Base-by-base conservation (phyloP, 331 rosid genomes). In the Cydonia oblonga region DNA sequence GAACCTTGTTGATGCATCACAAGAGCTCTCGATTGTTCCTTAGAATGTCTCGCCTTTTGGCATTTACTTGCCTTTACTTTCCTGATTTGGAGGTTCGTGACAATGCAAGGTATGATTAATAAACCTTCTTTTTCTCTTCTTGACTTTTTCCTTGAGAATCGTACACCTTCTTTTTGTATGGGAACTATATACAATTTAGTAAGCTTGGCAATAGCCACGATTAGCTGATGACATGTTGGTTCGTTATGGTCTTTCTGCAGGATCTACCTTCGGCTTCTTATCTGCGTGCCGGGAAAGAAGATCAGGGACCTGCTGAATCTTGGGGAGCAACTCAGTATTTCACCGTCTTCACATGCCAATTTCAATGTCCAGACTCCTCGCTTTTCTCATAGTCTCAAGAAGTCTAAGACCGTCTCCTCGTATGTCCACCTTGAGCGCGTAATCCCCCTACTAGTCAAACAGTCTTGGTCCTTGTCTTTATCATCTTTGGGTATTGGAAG, bases 81-180 rank as follows among this genome's bases (percentile, higher is more conserved):
- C 98, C 97, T 74, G 98, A 93, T 84, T 69, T 93, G 87, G 98
- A 93, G 83, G 89, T 88, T 72, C 97, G 98, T 40, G 98, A 93
- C 76, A 91, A 84, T 87, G 90, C 98, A 71, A 93, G 97, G 98
- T 93, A 87, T 70, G 68, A 32, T 51, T 32, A 65, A 62, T 38
- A 67, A 64, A 66, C 68, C 29, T 60, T n/a, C 38, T 40, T 61
- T 64, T 60, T 24, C 71, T 56, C 61, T 46, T 58, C 22, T 67
- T 25, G 44, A 66, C 22, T 53, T 7, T 49, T 4, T 30, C n/a
- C 5, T 66, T 30, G 12, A 4, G 15, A 44, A 30, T 56, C 13
- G 3, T 35, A 40, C 28, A 40, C 18, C 28, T 11, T 59, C 54
- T 71, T 9, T 18, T 70, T 35, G n/a, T 56, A 16, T 7, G 66